Evolutionary conservation across 345 rosid species (phyloP).

Genomic region (Linum usitatissimum): DNA sequence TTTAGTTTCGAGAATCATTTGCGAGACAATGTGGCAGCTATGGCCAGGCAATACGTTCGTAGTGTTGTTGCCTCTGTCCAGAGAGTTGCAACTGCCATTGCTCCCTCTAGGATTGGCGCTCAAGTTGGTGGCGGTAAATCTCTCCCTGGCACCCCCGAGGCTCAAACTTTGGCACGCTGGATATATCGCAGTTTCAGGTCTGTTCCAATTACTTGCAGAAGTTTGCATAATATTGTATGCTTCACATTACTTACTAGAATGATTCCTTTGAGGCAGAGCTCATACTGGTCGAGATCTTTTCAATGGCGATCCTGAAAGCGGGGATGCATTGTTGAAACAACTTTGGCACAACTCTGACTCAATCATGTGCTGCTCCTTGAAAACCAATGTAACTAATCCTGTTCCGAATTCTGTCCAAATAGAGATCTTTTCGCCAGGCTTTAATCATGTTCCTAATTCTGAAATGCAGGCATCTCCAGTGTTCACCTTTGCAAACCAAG

Average conservation of each 20-base stretch:
- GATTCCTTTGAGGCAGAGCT: not conserved
- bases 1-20: slow-evolving; percentile 73
- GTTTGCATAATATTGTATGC: not conserved
- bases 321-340: not conserved
- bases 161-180: slow-evolving; percentile 81
- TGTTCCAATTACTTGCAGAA: not conserved
- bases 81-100: slow-evolving; percentile 93
- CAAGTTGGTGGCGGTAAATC: slow-evolving; percentile 38
- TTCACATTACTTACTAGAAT: not conserved
- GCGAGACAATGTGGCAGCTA: slow-evolving; percentile 77
- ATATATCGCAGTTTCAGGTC: slow-evolving; percentile 80
- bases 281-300: slow-evolving; percentile 1
- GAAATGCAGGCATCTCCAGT: slow-evolving; percentile 51
- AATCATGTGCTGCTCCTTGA: slow-evolving; percentile 77
- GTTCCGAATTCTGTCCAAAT: not conserved
- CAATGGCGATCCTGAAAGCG: not conserved
- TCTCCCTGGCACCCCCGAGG: slow-evolving; percentile 84
- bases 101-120: slow-evolving; percentile 52
- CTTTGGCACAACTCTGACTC: slow-evolving; percentile 86
- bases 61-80: slow-evolving; percentile 87
- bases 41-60: slow-evolving; percentile 92
- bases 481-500: slow-evolving; percentile 85
- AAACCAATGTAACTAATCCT: slow-evolving; percentile 18
- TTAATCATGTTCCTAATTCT: not conserved
- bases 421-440: not conserved